Base-by-base conservation (phyloP, 306 rosid species). In the Cercis canadensis region DNA sequence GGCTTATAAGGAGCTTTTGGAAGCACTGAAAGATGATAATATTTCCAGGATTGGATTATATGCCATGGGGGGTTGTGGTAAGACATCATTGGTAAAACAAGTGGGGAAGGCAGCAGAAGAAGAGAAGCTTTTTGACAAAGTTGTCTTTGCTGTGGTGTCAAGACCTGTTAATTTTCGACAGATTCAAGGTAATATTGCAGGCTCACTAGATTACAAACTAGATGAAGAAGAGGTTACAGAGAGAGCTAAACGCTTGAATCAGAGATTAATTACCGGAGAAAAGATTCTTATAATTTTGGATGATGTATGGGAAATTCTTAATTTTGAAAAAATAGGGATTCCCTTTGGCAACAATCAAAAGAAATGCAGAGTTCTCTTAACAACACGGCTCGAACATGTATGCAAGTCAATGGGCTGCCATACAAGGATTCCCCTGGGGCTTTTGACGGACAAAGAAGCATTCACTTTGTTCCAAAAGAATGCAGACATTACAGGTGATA, bases 121-220 rank as follows among this genome's bases (percentile, higher is more conserved):
- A 5, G 0, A 49, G 12, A 11, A 11, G 1, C 17, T 33, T 5
- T 49, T 46, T 31, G 32, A 65, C 0, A 4, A 5, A 24, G 46
- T 32, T 11, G 16, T 12, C 3, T 29, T 9, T 46, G 57, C 11
- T 0, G 12, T 2, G 0, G 45, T 65, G 33, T 15, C 33, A 11
- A 0, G 0, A 0, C 0, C 0, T 5, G 16, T n/a, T 1, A 1
- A 31, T 0, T 11, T 31, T 3, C 5, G 0, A 49, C 9, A 2
- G 0, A 31, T 49, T n/a, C 71, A 65, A 65, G 5, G 0, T 3
- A 24, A 43, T 8, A 67, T 67, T 17, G 72, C 62, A 13, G 5
- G 3, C 0, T 7, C 0, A 4, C 7, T 67, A 13, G 14, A 14
- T 7, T 52, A 51, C 24, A 0, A 4, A 0, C 0, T 37, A 9